A percentile compares a stretch with the other conserved stretches of the same genome.
These are phyloP conservation scores for Barnettozyma californica DNA, from an alignment of 805 yeast species.

Conservation along the genomic window DNA sequence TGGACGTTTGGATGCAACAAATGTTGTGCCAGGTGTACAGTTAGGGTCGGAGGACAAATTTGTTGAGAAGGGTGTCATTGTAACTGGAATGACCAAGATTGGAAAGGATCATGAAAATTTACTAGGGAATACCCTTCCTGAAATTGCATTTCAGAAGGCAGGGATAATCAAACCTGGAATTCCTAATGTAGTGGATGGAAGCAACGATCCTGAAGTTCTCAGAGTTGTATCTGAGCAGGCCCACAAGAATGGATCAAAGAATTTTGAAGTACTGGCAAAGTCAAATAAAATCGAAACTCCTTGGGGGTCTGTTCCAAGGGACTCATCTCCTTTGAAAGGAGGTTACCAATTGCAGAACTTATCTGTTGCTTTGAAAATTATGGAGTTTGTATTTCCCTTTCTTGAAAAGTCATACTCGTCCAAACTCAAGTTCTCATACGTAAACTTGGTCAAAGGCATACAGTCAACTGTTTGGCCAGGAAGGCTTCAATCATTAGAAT, in stretches of 20 bases:
- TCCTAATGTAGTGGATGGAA: slow-evolving; percentile 63
- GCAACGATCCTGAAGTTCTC: slow-evolving; percentile 51
- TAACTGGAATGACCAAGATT: slow-evolving; percentile 76
- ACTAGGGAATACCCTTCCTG: slow-evolving; percentile 58
- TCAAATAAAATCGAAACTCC: slow-evolving; percentile 25
- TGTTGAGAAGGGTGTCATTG: slow-evolving; percentile 38
- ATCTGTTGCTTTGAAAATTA: slow-evolving; percentile 56
- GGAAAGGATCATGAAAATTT: slow-evolving; percentile 81
- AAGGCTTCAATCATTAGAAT: slow-evolving; percentile 53
- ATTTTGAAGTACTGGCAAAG: slow-evolving; percentile 17
- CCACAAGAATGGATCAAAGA: slow-evolving; percentile 22
- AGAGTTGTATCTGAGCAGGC: slow-evolving; percentile 40
- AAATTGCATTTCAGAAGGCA: slow-evolving; percentile 77
- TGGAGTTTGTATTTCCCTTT: slow-evolving; percentile 32
- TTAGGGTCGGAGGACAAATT: background rate
- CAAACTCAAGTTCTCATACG: slow-evolving; percentile 27
- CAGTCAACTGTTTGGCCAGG: slow-evolving; percentile 75
- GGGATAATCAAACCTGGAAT: slow-evolving; percentile 68
- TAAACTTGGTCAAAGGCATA: slow-evolving; percentile 47
- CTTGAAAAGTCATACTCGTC: slow-evolving; percentile 23
- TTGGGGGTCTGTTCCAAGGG: slow-evolving; percentile 28
- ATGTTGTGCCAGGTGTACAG: slow-evolving; percentile 39
- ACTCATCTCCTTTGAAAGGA: slow-evolving; percentile 58
- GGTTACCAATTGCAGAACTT: slow-evolving; percentile 67
- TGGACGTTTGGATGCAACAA: slow-evolving; percentile 86